Percentiles rank a stretch among this genome's conserved stretches.
phyloP scores from a whole-genome alignment of 768 basidiomycete species.

The Suillus luteus region DNA sequence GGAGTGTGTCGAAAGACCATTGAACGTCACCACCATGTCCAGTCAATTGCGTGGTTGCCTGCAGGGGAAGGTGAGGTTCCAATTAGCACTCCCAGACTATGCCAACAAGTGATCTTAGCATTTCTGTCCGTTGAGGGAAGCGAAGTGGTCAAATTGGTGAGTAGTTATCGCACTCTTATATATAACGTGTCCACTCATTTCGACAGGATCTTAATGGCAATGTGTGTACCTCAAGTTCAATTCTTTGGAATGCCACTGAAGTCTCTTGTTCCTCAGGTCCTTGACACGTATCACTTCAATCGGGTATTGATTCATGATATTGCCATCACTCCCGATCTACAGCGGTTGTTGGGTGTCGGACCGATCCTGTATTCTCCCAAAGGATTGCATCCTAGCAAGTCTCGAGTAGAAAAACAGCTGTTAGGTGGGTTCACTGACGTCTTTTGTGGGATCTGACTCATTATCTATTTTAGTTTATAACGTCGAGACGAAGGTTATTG shows the following conservation, averaged over 20 bases:
- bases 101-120: conserved; percentile 36
- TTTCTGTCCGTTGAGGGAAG: conserved; percentile 74
- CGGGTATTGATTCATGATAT: conserved; percentile 70
- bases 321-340: conserved; percentile 66
- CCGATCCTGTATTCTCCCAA: conserved; percentile 63
- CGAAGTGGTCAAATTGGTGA: conserved; percentile 59
- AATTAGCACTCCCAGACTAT: not conserved
- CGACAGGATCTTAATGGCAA: conserved; percentile 60
- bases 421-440: conserved; percentile 48
- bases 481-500: conserved; percentile 60
- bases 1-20: conserved; percentile 71
- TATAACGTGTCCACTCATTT: conserved; percentile 12
- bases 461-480: conserved; percentile 56
- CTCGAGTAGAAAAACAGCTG: conserved; percentile 70
- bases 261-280: conserved; percentile 38
- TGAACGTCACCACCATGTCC: conserved; percentile 53
- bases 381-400: conserved; percentile 69
- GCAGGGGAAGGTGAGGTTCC: conserved; percentile 51
- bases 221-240: conserved; percentile 33
- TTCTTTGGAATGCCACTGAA: not conserved
- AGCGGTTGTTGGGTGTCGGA: conserved; percentile 66
- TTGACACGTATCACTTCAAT: conserved; percentile 60
- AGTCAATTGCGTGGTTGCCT: conserved; percentile 71
- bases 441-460: not conserved
- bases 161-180: conserved; percentile 17